Evolutionary conservation across 2,329 filamentous ascomycete genomes (phyloP), one percentile per base, ranked within the genome.

Genomic region (Fusarium sp.): DNA sequence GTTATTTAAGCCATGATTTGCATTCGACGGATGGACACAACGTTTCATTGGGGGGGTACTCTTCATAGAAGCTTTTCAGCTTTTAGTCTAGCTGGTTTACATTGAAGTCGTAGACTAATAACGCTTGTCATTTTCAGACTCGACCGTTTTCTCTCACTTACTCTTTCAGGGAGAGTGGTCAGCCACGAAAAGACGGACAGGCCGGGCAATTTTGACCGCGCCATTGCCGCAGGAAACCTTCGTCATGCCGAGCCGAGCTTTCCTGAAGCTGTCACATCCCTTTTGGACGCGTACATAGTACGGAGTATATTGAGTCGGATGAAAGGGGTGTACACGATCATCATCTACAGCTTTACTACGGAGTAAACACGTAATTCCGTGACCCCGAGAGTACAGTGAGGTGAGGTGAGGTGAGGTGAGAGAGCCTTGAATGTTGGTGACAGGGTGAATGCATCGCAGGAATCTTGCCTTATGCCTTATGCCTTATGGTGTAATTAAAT

Each of bases 231-330:
- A 60, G 30, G 39, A 54, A 36, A 43, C 54, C 46, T 63, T 70
- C 60, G 68, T 64, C 70, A 70, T 73, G 64, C 62, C 62, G 67
- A 66, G 58, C 55, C 62, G 67, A 66, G 58, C 55, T 44, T 58
- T 65, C 51, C 62, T 36, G 36, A 47, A 63, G 36, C 49, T 61
- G 28, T 56, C 14, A n/a, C 51, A 59, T 60, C 55, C 54, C 63
- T 69, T 55, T 49, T 40, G 38, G 51, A 53, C 39, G 42, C 42
- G 48, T 54, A n/a, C n/a, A n/a, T n/a, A n/a, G n/a, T n/a, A n/a
- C n/a, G n/a, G n/a, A n/a, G n/a, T n/a, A 45, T 19, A 23, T 43
- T 43, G 20, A 49, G 44, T 36, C 24, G 40, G n/a, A 20, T 40
- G 32, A 66, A 68, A 28, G 65, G 64, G 60, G 61, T 61, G 64